Percentiles rank a stretch among this genome's conserved stretches.
phyloP scores from a whole-genome alignment of 2,329 filamentous ascomycete genomes.

The Claviceps spartinae region DNA sequence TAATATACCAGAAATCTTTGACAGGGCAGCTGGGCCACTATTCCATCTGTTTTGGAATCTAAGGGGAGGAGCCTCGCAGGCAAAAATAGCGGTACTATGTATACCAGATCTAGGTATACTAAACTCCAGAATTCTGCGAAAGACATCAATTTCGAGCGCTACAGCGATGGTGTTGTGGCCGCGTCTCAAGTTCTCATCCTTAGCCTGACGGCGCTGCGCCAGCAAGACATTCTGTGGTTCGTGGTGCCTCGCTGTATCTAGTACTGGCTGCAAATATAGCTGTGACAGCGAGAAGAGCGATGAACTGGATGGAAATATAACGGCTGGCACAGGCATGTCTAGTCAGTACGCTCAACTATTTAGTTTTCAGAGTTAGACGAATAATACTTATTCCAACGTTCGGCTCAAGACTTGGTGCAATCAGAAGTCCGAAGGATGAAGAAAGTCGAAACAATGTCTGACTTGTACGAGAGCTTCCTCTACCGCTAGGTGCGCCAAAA shows the following conservation, averaged over 20 bases:
- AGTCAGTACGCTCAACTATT: not conserved
- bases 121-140: constrained; percentile 51
- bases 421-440: not conserved
- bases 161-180: constrained; percentile 61
- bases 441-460: not conserved
- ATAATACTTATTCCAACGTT: not conserved
- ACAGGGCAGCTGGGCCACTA: not conserved
- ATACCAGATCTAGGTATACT: constrained; percentile 10
- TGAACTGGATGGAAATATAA: not conserved
- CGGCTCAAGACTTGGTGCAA: not conserved
- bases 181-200: constrained; percentile 42
- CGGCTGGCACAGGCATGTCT: not conserved
- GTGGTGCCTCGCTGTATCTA: not conserved
- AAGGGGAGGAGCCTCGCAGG: not conserved
- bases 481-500: not conserved
- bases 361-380: not conserved
- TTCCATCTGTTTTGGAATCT: not conserved
- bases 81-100: constrained; percentile 9
- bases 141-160: constrained; percentile 67
- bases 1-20: not conserved
- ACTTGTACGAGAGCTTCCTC: not conserved
- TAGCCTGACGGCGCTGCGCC: not conserved
- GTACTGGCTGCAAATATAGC: not conserved
- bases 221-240: not conserved
- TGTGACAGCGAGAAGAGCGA: not conserved